phyloP scores from a whole-genome alignment of 164 flowering plant species.

The Liriodendron chinense region DNA sequence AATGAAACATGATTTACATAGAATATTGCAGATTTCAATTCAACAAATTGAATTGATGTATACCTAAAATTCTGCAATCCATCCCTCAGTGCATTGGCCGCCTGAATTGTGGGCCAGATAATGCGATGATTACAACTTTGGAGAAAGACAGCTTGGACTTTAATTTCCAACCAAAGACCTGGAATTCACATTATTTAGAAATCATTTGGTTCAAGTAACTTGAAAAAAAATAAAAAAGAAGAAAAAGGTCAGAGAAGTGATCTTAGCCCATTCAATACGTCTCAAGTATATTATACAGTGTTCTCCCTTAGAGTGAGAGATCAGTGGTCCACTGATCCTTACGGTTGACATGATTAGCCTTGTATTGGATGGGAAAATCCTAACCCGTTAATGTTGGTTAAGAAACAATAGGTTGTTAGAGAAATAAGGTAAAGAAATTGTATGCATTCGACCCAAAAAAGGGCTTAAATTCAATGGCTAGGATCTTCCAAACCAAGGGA shows the following conservation, averaged over 20 bases:
- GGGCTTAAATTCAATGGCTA: no score
- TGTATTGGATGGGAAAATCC: no score
- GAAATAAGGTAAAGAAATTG: no score
- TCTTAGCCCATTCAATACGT: not conserved
- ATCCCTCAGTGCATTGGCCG: not conserved
- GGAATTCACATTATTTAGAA: not conserved
- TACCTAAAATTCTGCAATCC: not conserved
- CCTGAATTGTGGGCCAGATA: no score
- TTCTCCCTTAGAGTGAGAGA: not conserved
- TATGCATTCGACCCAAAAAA: no score
- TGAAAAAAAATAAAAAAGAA: not conserved
- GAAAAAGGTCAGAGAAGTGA: not conserved
- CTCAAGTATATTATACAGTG: not conserved
- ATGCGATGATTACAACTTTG: no score
- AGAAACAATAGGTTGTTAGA: no score
- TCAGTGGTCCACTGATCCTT: no score
- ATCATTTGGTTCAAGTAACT: not conserved
- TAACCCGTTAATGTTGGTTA: no score
- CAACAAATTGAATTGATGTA: conserved; percentile 1
- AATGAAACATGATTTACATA: not conserved
- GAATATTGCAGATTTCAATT: not conserved
- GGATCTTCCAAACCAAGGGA: no score
- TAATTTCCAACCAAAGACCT: not conserved
- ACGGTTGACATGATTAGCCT: no score
- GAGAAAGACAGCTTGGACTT: not conserved